Evolutionary conservation across 352 stramenopile genomes (phyloP), one percentile per base, ranked within the genome.

Genomic region (Globisporangium nunn): DNA sequence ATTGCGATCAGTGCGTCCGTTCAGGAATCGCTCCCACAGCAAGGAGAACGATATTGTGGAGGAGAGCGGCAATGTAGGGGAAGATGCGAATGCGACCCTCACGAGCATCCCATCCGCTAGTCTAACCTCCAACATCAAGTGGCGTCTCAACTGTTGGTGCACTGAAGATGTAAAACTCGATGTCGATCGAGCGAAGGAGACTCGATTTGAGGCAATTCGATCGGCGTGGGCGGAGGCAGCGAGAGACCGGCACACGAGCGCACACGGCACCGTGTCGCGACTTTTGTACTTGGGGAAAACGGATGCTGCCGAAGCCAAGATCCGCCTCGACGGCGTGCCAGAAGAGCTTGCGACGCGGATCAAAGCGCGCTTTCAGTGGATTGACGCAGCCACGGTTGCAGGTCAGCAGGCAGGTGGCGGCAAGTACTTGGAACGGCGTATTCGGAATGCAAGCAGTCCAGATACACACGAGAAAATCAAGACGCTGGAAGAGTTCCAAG

Each of bases 61-160:
- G 7, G 55, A 62, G 8, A 48, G 17, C 29, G 56, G 56, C 47
- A 50, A 31, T 6, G 50, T 63, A 29, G 52, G 54, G 7, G 57
- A 5, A 14, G 61, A n/a, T 18, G 46, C 15, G 4, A 14, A 41
- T 14, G 35, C 35, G 35, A 2, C 14, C 10, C n/a, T 2, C 15
- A 55, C 37, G 11, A 55, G 56, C 45, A 51, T 40, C 7, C 56
- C 41, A 18, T 49, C 56, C 4, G 50, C 41, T 18, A 41, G 50
- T 44, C 4, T 41, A 30, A 11, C 33, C 56, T 53, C 37, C 17
- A 50, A 52, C 50, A 39, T 33, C 8, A 62, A 58, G 15, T 90
- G 81, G 81, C 58, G 67, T 31, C 56, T 90, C 23, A 73, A 56
- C 33, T 87, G 73, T 50, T 89, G 75, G 75, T 88, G 72, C 44